Evolutionary conservation across 139 green algal species (phyloP).

Genomic region (Coccomyxa sp.): DNA sequence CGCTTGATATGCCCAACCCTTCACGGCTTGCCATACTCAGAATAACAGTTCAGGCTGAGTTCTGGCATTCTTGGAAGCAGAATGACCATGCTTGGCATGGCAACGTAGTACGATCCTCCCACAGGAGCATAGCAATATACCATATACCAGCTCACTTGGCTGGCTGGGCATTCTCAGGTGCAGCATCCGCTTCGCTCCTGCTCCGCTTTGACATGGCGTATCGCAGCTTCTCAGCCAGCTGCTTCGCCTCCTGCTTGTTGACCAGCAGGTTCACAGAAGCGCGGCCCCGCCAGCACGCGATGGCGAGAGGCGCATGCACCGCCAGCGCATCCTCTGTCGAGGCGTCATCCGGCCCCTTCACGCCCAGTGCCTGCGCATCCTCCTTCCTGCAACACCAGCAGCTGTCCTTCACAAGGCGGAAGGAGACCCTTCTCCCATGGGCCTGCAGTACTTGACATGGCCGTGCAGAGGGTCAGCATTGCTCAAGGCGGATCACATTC

Average conservation of each 20-base stretch:
- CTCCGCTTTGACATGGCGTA: background rate
- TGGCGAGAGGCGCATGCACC: conserved; percentile 58
- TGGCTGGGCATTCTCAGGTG: too few species aligned
- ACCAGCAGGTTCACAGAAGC: conserved; percentile 74
- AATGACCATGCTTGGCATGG: too few species aligned
- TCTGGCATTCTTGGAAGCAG: too few species aligned
- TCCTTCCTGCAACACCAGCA: conserved; percentile 24
- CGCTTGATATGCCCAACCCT: too few species aligned
- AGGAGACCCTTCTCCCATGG: background rate
- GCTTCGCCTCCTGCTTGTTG: conserved; percentile 62
- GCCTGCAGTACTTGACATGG: background rate
- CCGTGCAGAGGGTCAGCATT: background rate
- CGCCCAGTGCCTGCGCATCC: conserved; percentile 41
- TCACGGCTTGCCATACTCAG: too few species aligned
- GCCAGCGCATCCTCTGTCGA: conserved; percentile 37
- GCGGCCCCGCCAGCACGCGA: conserved; percentile 76
- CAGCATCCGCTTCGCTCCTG: too few species aligned
- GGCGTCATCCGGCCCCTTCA: conserved; percentile 1
- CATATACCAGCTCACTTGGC: too few species aligned
- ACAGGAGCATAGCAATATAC: too few species aligned
- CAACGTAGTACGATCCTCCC: too few species aligned
- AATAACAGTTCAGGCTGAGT: too few species aligned
- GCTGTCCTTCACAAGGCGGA: background rate
- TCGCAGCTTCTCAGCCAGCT: conserved; percentile 50
- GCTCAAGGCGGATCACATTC: background rate